Evolutionary conservation across 2,329 filamentous ascomycete genomes (phyloP).

Genomic region (Apiospora pterosperma): DNA sequence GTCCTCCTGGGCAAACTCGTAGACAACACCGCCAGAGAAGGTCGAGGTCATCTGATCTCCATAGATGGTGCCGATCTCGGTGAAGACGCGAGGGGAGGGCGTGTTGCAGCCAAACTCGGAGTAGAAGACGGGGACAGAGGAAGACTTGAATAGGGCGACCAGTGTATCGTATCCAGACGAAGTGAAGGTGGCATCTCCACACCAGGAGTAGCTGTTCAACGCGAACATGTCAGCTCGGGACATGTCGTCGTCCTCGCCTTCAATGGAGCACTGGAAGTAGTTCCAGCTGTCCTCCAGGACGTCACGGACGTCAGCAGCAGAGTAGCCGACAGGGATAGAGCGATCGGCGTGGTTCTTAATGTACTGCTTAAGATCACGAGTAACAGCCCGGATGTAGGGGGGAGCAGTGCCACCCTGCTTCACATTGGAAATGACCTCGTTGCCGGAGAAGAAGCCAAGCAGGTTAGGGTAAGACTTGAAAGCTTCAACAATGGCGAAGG

Average conservation of each 20-base stretch:
- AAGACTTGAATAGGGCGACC: slow-evolving; percentile 61
- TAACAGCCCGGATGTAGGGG: slow-evolving; percentile 72
- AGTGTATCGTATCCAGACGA: slow-evolving; percentile 61
- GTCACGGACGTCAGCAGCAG: slow-evolving; percentile 72
- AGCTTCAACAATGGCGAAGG: slow-evolving; percentile 63
- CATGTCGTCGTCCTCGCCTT: slow-evolving; percentile 51
- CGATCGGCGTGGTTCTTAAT: slow-evolving; percentile 68
- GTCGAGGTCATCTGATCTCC: slow-evolving; percentile 63
- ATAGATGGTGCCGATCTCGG: slow-evolving; percentile 72
- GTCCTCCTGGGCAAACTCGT: slow-evolving; percentile 73
- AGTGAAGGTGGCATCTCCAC: slow-evolving; percentile 60
- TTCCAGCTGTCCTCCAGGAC: slow-evolving; percentile 73
- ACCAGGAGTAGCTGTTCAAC: slow-evolving; percentile 76
- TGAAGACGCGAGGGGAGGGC: slow-evolving; percentile 67
- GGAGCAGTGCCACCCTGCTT: slow-evolving; percentile 57
- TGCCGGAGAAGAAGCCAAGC: slow-evolving; percentile 47
- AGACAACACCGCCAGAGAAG: slow-evolving; percentile 75
- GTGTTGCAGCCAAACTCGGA: slow-evolving; percentile 79
- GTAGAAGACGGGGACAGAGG: slow-evolving; percentile 75
- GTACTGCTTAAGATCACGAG: slow-evolving; percentile 78
- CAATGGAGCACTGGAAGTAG: slow-evolving; percentile 66
- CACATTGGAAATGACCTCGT: slow-evolving; percentile 51
- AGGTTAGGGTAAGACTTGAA: slow-evolving; percentile 67
- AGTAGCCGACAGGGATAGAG: slow-evolving; percentile 74
- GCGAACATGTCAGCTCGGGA: slow-evolving; percentile 73